Percentiles rank a stretch among this genome's conserved stretches.
phyloP scores from a whole-genome alignment of 139 green algal species.

The Chlamydomonas sphaeroides region DNA sequence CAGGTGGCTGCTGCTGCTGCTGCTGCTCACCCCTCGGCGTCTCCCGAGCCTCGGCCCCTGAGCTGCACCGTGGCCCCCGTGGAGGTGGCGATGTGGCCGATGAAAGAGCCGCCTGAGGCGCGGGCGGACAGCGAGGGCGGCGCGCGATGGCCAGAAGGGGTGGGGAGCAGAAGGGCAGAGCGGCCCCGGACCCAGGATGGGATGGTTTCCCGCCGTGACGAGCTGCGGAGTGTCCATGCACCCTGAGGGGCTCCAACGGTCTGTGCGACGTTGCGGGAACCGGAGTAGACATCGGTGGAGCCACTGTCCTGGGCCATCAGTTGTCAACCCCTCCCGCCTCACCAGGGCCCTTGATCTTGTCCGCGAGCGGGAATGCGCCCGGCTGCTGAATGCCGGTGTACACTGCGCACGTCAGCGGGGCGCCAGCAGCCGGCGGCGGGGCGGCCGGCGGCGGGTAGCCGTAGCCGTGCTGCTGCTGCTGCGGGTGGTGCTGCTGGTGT shows the following conservation, averaged over 20 bases:
- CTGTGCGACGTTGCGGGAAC: no score
- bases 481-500: no score
- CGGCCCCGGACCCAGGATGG: conserved; percentile 12
- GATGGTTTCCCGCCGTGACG: no score
- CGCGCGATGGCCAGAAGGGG: neutral
- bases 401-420: conserved; percentile 11
- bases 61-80: conserved; percentile 41
- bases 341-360: conserved; percentile 55
- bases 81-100: conserved; percentile 27
- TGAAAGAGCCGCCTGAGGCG: conserved; percentile 28
- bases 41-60: conserved; percentile 29
- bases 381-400: conserved; percentile 55
- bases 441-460: neutral
- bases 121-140: neutral
- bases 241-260: no score
- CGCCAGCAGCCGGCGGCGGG: neutral
- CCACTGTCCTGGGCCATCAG: no score
- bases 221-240: no score
- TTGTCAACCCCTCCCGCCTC: no score
- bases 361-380: conserved; percentile 46
- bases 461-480: neutral
- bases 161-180: neutral
- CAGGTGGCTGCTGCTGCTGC: no score
- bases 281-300: no score
- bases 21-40: conserved; percentile 33